Evolutionary conservation across 768 basidiomycete genomes (phyloP).

Genomic region (Lanmaoa pseudosensibilis): DNA sequence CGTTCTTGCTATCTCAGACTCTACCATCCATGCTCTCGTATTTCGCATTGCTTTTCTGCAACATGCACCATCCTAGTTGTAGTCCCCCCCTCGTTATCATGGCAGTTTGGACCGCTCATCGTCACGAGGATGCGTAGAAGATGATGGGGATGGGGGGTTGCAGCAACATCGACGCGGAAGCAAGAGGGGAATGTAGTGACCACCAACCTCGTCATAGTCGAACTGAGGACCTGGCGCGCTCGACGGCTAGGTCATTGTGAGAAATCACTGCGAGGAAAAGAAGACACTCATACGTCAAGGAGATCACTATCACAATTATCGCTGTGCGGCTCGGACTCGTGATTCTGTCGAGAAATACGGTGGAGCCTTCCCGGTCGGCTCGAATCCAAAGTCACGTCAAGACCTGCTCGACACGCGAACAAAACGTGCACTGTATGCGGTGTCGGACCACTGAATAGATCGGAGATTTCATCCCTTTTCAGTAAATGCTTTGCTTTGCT

Average conservation of each 20-base stretch:
- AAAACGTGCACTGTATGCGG: too few species aligned
- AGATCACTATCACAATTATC: neutral
- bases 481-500: too few species aligned
- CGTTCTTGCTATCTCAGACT: too few species aligned
- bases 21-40: too few species aligned
- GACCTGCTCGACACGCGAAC: too few species aligned
- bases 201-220: neutral
- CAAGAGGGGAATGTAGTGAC: neutral
- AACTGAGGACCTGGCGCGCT: neutral
- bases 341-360: conserved; percentile 33
- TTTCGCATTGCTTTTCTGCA: too few species aligned
- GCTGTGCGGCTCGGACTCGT: neutral
- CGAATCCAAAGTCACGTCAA: too few species aligned
- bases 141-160: neutral
- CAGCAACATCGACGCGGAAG: neutral
- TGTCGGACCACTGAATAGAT: too few species aligned
- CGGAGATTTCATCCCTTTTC: too few species aligned
- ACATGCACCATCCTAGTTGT: too few species aligned
- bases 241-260: neutral
- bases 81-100: too few species aligned
- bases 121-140: neutral
- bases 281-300: neutral
- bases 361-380: conserved; percentile 23
- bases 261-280: neutral
- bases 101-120: too few species aligned